These are phyloP conservation scores for Cercophora scortea DNA, from an alignment of 495 filamentous ascomycete genomes.

Conservation along the genomic window DNA sequence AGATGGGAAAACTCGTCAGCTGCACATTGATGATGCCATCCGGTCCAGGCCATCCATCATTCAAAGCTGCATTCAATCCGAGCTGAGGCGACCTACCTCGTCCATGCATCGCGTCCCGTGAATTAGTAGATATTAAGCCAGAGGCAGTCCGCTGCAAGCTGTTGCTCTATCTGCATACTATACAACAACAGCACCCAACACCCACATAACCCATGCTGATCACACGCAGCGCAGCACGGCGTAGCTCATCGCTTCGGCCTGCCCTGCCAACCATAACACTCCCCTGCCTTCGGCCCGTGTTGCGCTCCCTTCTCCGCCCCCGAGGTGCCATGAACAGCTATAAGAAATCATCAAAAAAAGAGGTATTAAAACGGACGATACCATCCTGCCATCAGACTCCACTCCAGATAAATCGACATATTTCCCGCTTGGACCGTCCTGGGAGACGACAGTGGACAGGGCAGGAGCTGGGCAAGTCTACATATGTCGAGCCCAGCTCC, in stretches of 20 bases:
- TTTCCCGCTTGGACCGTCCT: background rate
- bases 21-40: too few species aligned
- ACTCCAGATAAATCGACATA: constrained; percentile 14
- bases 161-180: constrained; percentile 31
- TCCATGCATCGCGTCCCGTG: background rate
- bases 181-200: constrained; percentile 17
- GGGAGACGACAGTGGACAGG: too few species aligned
- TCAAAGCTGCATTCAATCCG: too few species aligned
- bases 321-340: constrained; percentile 8
- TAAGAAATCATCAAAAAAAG: constrained; percentile 11
- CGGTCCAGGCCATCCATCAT: too few species aligned
- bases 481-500: constrained; percentile 11
- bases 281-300: background rate
- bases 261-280: too few species aligned
- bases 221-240: background rate
- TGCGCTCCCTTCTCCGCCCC: background rate
- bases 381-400: constrained; percentile 22
- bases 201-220: background rate
- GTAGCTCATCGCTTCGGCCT: background rate
- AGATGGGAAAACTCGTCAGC: too few species aligned
- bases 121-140: constrained; percentile 12
- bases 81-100: too few species aligned
- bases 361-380: constrained; percentile 24
- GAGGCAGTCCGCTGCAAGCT: constrained; percentile 16
- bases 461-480: constrained; percentile 8